Conservation (phyloP, 768 basidiomycete genomes). For the Cystobasidiopsis lactophilus region DNA sequence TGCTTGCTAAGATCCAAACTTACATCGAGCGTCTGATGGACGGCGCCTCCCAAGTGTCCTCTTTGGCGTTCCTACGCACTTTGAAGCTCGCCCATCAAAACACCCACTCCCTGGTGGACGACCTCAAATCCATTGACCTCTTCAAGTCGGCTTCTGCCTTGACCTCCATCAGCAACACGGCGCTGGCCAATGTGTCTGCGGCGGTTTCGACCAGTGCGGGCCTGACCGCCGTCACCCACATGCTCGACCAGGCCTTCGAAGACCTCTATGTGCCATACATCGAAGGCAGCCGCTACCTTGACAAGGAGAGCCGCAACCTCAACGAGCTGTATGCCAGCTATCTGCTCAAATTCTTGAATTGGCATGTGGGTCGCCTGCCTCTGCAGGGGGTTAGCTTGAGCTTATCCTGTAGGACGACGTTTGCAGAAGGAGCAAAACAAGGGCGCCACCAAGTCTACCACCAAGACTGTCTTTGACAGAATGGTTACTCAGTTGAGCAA, state of each 20-base stretch:
- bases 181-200: slow-evolving; percentile 1
- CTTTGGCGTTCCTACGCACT: slow-evolving; percentile 72
- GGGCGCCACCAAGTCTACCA: slow-evolving; percentile 11
- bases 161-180: slow-evolving; percentile 1
- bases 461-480: slow-evolving; percentile 48
- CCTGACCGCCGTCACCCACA: slow-evolving; percentile 21
- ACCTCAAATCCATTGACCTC: slow-evolving; percentile 74
- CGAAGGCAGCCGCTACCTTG: slow-evolving; percentile 75
- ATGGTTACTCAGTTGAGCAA: slow-evolving; percentile 74
- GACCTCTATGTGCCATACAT: slow-evolving; percentile 86
- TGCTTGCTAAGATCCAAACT: slow-evolving; percentile 50
- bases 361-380: slow-evolving; percentile 42
- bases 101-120: slow-evolving; percentile 58
- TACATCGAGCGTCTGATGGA: slow-evolving; percentile 76
- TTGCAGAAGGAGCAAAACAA: neutral
- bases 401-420: neutral
- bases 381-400: neutral
- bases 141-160: slow-evolving; percentile 21
- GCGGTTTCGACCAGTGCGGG: neutral
- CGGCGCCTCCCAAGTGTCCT: slow-evolving; percentile 49
- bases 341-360: slow-evolving; percentile 54
- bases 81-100: slow-evolving; percentile 68
- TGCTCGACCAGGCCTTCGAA: slow-evolving; percentile 91
- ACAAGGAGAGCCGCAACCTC: slow-evolving; percentile 67
- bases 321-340: slow-evolving; percentile 53